A percentile compares a stretch with the other conserved stretches of the same genome.
phyloP scores from a whole-genome alignment of 768 basidiomycete species.

The Tephrocybe sp. region DNA sequence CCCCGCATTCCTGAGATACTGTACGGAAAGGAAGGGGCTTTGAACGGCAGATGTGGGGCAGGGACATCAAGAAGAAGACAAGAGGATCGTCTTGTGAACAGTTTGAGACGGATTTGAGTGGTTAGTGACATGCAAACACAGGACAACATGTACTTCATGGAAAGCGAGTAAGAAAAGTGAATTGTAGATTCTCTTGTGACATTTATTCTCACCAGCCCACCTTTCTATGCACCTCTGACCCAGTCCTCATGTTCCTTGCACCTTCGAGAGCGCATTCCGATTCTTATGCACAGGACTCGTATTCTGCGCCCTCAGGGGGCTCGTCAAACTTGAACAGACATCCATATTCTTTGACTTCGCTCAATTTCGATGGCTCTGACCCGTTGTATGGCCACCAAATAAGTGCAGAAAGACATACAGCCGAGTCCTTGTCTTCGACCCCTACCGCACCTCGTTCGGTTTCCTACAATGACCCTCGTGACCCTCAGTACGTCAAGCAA shows the following conservation, averaged over 20 bases:
- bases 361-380: conserved; percentile 5
- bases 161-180: neutral
- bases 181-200: too few species aligned
- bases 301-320: neutral
- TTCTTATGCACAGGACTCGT: conserved; percentile 3
- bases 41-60: conserved; percentile 1
- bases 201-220: neutral
- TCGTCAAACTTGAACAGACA: neutral
- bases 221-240: conserved; percentile 5
- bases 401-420: conserved; percentile 6
- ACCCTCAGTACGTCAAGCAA: neutral
- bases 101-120: neutral
- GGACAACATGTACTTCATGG: conserved; percentile 13
- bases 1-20: conserved; percentile 9
- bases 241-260: neutral
- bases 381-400: conserved; percentile 6
- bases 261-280: conserved; percentile 7
- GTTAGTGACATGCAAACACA: conserved; percentile 13
- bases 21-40: neutral
- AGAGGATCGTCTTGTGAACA: neutral
- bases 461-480: neutral
- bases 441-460: conserved; percentile 4
- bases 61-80: conserved; percentile 4
- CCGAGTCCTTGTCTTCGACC: neutral
- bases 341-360: conserved; percentile 1